These are phyloP conservation scores for Arthrinium phaeospermum DNA, from an alignment of 2,329 filamentous ascomycete species.

Conservation along the genomic window DNA sequence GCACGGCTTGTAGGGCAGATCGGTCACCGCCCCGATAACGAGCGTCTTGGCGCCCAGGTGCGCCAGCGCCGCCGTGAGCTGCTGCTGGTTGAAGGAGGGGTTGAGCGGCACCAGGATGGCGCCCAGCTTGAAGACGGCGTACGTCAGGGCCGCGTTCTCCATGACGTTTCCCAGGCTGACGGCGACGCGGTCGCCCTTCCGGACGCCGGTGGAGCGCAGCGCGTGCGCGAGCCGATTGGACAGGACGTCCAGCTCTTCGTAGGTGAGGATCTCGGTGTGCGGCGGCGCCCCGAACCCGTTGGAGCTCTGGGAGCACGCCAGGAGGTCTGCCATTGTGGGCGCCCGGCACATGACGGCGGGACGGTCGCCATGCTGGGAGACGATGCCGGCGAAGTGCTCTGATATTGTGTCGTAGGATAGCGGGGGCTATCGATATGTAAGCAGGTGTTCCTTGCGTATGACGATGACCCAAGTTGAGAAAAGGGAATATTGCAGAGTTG, in stretches of 20 bases:
- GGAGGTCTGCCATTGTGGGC: slow-evolving; percentile 38
- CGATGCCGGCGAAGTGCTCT: slow-evolving; percentile 72
- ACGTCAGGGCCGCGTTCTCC: slow-evolving; percentile 84
- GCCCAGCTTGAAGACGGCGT: slow-evolving; percentile 93
- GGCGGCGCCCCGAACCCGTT: slow-evolving; percentile 45
- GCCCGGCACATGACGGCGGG: slow-evolving; percentile 61
- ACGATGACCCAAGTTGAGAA: background rate
- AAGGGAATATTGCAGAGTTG: background rate
- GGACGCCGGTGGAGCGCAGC: slow-evolving; percentile 72
- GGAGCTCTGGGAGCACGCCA: background rate
- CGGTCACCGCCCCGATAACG: slow-evolving; percentile 86
- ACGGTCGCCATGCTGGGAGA: slow-evolving; percentile 67
- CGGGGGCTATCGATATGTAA: slow-evolving; percentile 57
- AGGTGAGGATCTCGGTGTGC: slow-evolving; percentile 74
- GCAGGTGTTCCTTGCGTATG: background rate
- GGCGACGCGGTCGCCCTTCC: slow-evolving; percentile 83
- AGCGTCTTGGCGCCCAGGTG: slow-evolving; percentile 78
- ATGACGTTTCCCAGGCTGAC: slow-evolving; percentile 85
- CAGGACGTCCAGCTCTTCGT: slow-evolving; percentile 73
- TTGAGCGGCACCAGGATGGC: slow-evolving; percentile 93
- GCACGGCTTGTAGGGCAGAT: slow-evolving; percentile 71
- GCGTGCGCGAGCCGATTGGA: slow-evolving; percentile 80
- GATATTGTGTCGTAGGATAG: slow-evolving; percentile 73
- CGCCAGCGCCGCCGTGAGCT: slow-evolving; percentile 78
- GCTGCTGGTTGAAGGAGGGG: slow-evolving; percentile 80